phyloP scores from a whole-genome alignment of 1,139 yeast species.

The Hemisphaericaspora xylofermentans region DNA sequence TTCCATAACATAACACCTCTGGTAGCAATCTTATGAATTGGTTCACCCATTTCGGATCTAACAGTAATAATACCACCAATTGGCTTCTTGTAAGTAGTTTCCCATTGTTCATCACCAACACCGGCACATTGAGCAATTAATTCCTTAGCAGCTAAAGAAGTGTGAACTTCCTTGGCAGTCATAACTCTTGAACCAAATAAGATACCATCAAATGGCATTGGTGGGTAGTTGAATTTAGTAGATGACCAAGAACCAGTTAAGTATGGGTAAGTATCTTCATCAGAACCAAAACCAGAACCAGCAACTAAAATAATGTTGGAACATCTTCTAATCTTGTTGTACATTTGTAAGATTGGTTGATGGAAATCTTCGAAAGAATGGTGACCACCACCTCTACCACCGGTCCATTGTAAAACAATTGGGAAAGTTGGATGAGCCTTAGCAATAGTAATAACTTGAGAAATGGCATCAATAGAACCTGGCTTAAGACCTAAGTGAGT shows the following conservation, averaged over 20 bases:
- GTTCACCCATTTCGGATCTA: conserved; percentile 99
- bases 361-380: conserved; percentile 99
- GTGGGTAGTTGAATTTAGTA: conserved; percentile 77
- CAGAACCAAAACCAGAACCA: conserved; percentile 98
- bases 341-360: conserved; percentile 94
- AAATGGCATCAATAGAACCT: conserved; percentile 91
- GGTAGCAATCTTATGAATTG: conserved; percentile 97
- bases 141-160: conserved; percentile 90
- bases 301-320: conserved; percentile 86
- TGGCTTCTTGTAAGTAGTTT: conserved; percentile 87
- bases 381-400: conserved; percentile 99
- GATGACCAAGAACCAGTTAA: conserved; percentile 93
- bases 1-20: conserved; percentile 97
- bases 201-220: conserved; percentile 99
- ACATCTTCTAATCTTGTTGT: conserved; percentile 90
- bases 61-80: conserved; percentile 97
- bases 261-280: conserved; percentile 95
- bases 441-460: conserved; percentile 85
- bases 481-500: conserved; percentile 97
- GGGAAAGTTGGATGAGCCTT: conserved; percentile 96
- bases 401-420: conserved; percentile 97
- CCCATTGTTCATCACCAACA: conserved; percentile 88
- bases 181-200: conserved; percentile 94
- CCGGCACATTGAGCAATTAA: conserved; percentile 91
- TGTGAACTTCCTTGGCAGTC: conserved; percentile 95